Evolutionary conservation across 2,329 filamentous ascomycete species (phyloP).

Genomic region (Emydomyces testavorans): DNA sequence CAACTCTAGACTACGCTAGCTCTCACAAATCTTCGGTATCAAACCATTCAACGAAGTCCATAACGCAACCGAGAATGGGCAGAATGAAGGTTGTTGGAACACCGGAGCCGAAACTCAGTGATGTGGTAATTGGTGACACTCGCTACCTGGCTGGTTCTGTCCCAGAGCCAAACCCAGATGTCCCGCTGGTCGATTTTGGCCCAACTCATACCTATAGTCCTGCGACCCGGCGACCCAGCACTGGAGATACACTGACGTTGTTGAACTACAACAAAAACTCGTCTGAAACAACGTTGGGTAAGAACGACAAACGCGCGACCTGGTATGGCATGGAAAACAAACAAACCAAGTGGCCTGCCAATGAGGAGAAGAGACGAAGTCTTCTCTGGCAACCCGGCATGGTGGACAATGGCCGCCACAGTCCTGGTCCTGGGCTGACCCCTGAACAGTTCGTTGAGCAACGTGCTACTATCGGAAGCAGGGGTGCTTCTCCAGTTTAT

Average conservation of each 20-base stretch:
- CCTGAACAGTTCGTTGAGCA: conserved; percentile 78
- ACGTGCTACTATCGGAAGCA: conserved; percentile 46
- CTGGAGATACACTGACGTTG: conserved; percentile 41
- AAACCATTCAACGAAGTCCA: conserved; percentile 30
- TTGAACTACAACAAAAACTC: conserved; percentile 25
- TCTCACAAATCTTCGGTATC: conserved; percentile 45
- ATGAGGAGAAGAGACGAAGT: conserved; percentile 49
- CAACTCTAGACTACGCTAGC: conserved; percentile 69
- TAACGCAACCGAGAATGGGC: conserved; percentile 58
- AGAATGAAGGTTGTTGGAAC: conserved; percentile 66
- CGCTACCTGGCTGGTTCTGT: conserved; percentile 31
- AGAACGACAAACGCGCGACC: conserved; percentile 15
- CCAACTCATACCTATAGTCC: conserved; percentile 62
- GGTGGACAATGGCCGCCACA: conserved; percentile 35
- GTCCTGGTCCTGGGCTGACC: conserved; percentile 48
- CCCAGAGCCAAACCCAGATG: conserved; percentile 38
- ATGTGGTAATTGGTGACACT: conserved; percentile 39
- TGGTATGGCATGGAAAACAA: conserved; percentile 21
- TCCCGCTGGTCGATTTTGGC: conserved; percentile 75
- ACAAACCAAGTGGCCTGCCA: conserved; percentile 31
- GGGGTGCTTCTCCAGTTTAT: conserved; percentile 44
- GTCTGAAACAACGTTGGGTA: conserved; percentile 26
- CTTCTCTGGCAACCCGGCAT: conserved; percentile 70
- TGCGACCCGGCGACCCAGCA: conserved; percentile 43
- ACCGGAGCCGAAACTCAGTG: conserved; percentile 34